phyloP scores from a whole-genome alignment of 768 basidiomycete species.

The Suillus subluteus region DNA sequence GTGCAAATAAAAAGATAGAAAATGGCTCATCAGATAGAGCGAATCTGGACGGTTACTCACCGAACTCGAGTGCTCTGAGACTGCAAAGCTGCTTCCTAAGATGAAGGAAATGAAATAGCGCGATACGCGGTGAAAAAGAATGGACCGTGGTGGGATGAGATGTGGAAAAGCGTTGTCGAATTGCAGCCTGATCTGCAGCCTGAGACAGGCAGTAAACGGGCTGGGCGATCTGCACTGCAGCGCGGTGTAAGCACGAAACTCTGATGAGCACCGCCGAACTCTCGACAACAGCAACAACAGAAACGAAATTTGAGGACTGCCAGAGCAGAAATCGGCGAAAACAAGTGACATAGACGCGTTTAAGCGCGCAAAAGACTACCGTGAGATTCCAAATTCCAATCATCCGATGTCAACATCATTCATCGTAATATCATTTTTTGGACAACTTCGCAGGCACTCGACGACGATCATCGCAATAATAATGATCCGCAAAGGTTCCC shows the following conservation, averaged over 20 bases:
- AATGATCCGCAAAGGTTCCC: slow-evolving; percentile 4
- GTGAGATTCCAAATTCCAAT: background rate
- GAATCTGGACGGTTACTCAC: background rate
- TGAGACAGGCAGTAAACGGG: background rate
- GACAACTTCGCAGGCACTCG: background rate
- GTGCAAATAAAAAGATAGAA: slow-evolving; percentile 41
- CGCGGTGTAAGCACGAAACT: background rate
- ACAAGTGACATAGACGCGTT: background rate
- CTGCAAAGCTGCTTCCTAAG: background rate
- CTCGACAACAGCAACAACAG: background rate
- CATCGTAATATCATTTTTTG: background rate
- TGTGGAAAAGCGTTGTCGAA: background rate
- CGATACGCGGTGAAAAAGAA: background rate
- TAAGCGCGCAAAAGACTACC: background rate
- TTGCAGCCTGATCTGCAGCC: background rate
- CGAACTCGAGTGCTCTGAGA: background rate
- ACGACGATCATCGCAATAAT: background rate
- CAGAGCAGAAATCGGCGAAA: background rate
- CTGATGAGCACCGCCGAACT: background rate
- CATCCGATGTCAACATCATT: background rate
- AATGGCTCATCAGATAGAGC: slow-evolving; percentile 1
- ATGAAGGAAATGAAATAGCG: slow-evolving; percentile 1
- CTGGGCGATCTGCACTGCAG: background rate
- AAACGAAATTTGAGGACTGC: background rate
- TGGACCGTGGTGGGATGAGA: slow-evolving; percentile 1